Conservation (phyloP, 495 filamentous ascomycete species). For the Opeltia flavorubescens region DNA sequence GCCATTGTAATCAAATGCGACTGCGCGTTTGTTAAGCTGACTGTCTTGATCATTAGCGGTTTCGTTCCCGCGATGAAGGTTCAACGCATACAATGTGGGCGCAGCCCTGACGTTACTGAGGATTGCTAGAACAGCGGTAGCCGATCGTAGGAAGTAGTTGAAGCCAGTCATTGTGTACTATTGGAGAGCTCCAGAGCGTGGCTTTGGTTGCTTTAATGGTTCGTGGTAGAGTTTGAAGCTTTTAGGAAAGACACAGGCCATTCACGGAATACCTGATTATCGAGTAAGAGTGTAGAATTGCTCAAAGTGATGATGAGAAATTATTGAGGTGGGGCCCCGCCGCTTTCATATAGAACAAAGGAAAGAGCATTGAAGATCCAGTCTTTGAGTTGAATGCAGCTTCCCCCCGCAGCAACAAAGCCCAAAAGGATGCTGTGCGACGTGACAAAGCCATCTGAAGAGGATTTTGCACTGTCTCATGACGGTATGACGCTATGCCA, state of each 20-base stretch:
- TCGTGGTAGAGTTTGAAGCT: not conserved
- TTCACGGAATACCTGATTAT: not conserved
- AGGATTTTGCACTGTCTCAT: not conserved
- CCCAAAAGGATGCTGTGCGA: not conserved
- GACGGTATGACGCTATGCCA: not conserved
- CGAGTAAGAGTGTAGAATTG: too few species aligned
- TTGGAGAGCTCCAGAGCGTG: too few species aligned
- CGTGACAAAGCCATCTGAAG: not conserved
- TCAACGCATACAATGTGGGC: constrained; percentile 21
- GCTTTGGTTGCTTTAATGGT: too few species aligned
- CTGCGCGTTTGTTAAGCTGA: constrained; percentile 20
- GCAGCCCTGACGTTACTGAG: constrained; percentile 22
- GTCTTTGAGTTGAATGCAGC: not conserved
- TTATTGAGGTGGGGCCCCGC: not conserved
- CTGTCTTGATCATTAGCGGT: constrained; percentile 15
- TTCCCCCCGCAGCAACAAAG: constrained; percentile 1
- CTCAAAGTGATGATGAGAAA: too few species aligned
- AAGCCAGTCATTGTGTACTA: not conserved
- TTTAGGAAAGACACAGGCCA: not conserved
- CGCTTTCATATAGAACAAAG: not conserved
- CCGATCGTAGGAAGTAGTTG: constrained; percentile 18
- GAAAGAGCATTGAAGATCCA: not conserved
- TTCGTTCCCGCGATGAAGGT: not conserved
- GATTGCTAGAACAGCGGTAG: constrained; percentile 24
- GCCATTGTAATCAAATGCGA: constrained; percentile 22